phyloP scores from a whole-genome alignment of 768 basidiomycete species.

The Phanerochaete carnosa region DNA sequence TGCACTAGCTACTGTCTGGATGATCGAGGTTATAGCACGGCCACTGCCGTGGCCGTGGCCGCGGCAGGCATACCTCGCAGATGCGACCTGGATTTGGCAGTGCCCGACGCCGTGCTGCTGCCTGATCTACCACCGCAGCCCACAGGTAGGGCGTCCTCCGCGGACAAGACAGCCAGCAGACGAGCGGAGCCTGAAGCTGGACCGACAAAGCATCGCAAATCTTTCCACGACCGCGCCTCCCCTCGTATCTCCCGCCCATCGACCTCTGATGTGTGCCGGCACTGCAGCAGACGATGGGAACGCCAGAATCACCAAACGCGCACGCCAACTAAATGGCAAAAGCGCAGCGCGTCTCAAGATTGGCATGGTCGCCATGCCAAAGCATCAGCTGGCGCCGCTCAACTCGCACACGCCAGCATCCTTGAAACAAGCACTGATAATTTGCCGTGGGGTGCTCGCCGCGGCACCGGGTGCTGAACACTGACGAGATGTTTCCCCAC shows the following conservation, averaged over 20 bases:
- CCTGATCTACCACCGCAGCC: background rate
- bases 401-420: background rate
- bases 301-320: background rate
- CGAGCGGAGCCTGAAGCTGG: background rate
- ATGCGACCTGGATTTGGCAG: background rate
- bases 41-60: background rate
- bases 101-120: background rate
- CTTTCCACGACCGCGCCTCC: background rate
- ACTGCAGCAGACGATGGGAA: background rate
- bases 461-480: background rate
- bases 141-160: background rate
- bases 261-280: background rate
- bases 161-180: background rate
- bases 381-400: background rate
- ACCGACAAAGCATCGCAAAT: background rate
- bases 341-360: background rate
- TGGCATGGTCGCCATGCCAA: background rate
- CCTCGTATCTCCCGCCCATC: background rate
- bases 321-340: background rate
- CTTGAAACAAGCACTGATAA: background rate
- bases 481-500: background rate
- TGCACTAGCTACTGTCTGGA: background rate
- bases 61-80: background rate
- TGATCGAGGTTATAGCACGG: background rate
- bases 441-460: background rate